These are phyloP conservation scores for Carallia brachiata DNA, from an alignment of 345 rosid species.

Conservation along the genomic window DNA sequence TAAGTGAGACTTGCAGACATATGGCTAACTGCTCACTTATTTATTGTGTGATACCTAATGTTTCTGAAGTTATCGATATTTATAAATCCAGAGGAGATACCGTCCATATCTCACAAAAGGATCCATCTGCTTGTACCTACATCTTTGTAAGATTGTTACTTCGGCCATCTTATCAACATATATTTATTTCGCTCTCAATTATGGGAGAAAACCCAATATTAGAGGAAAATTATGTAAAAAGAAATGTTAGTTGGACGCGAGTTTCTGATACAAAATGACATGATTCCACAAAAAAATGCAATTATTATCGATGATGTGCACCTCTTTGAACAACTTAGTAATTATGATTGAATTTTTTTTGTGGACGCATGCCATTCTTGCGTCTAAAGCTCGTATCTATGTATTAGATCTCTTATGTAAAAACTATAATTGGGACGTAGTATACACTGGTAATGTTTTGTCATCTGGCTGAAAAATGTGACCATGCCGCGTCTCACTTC, in stretches of 20 bases:
- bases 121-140: constrained; percentile 19
- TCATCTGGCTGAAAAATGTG: background rate
- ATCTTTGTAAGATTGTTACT: constrained; percentile 11
- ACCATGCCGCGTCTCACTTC: background rate
- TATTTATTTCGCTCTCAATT: background rate
- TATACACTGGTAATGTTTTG: background rate
- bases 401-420: too few species aligned
- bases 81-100: background rate
- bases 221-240: background rate
- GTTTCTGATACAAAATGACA: too few species aligned
- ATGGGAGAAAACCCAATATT: background rate
- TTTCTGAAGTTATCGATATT: background rate
- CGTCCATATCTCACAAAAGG: background rate
- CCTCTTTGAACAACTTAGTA: too few species aligned
- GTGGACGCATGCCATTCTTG: too few species aligned
- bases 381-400: too few species aligned
- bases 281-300: too few species aligned
- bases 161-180: constrained; percentile 10
- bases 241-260: too few species aligned
- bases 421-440: too few species aligned
- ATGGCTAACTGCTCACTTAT: background rate
- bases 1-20: background rate
- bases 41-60: background rate
- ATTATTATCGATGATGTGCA: too few species aligned
- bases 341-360: too few species aligned